These are phyloP conservation scores for Pholiota conissans DNA, from an alignment of 768 basidiomycete species.

Conservation along the genomic window DNA sequence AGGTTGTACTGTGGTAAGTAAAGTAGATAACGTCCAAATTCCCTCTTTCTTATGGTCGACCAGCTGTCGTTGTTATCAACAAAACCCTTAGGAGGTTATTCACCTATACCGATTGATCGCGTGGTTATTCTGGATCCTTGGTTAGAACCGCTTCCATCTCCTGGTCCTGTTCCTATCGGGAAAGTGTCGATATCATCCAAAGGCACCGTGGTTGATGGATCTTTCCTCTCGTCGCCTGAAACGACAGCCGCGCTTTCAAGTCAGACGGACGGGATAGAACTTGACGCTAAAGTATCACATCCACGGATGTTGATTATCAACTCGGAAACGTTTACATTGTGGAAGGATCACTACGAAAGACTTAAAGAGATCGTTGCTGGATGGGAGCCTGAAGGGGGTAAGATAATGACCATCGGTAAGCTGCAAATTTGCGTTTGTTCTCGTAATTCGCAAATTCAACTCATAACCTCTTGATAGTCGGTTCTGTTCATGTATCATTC, in stretches of 20 bases:
- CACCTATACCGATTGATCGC: slow-evolving; percentile 51
- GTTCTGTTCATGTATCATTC: slow-evolving; percentile 44
- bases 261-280: background rate
- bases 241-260: slow-evolving; percentile 4
- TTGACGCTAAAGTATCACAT: slow-evolving; percentile 7
- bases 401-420: slow-evolving; percentile 51
- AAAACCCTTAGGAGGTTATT: slow-evolving; percentile 38
- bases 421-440: slow-evolving; percentile 1
- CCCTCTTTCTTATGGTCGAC: slow-evolving; percentile 8
- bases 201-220: background rate
- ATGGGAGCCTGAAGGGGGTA: slow-evolving; percentile 50
- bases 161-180: slow-evolving; percentile 45
- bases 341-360: slow-evolving; percentile 71
- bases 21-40: background rate
- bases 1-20: slow-evolving; percentile 43
- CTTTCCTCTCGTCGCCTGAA: background rate
- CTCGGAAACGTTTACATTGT: slow-evolving; percentile 76
- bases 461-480: slow-evolving; percentile 32
- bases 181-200: background rate
- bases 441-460: slow-evolving; percentile 1
- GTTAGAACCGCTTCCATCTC: slow-evolving; percentile 72
- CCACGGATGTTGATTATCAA: slow-evolving; percentile 67
- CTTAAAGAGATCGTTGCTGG: slow-evolving; percentile 50
- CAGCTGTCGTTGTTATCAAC: slow-evolving; percentile 62
- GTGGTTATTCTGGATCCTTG: slow-evolving; percentile 80